Evolutionary conservation across 768 basidiomycete species (phyloP), one percentile per base, ranked within the genome.

Genomic region (Suillus brevipes): DNA sequence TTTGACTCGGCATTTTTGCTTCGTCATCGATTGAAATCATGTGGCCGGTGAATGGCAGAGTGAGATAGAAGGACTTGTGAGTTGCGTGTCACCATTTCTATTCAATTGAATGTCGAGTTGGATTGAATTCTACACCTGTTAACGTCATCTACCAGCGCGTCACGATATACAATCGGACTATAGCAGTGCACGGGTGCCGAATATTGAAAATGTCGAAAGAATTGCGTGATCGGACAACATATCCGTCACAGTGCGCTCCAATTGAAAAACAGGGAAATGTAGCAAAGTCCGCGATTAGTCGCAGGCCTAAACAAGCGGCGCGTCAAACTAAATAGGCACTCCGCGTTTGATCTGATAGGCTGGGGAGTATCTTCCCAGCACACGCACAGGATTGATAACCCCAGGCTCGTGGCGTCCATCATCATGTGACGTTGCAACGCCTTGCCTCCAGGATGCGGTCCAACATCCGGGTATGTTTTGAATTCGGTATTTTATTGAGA

Each of bases 401-500:
- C n/a, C n/a, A n/a, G 25, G 58, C 16, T 43, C 58, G 58, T 59
- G 57, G 58, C 40, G 28, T n/a, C n/a, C n/a, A n/a, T 18, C 3
- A 31, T 6, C 38, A 31, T 31, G 40, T 59, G 40, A 59, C 58
- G 40, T 59, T 59, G 25, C 58, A 59, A 59, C 3, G 58, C 28
- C 28, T 40, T 18, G 16, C 37, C 37, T 20, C 6, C 55, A 56
- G 2, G 57, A 59, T 23, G 40, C 18, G 40, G 58, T 1, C 58
- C 40, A 59, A 42, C 40, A 59, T 59, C 58, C 58, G 18, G 38
- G 38, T 13, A 42, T 28, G 36, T 40, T 25, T 40, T 10, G 28
- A 28, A 28, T 28, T 42, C 38, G 40, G 58, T 59, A 4, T 31
- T 20, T 31, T 42, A 12, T 59, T 59, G 42, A 13, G 25, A 59